Evolutionary conservation across 768 basidiomycete genomes (phyloP), one percentile per base, ranked within the genome.

Genomic region (Lactifluus volemus): DNA sequence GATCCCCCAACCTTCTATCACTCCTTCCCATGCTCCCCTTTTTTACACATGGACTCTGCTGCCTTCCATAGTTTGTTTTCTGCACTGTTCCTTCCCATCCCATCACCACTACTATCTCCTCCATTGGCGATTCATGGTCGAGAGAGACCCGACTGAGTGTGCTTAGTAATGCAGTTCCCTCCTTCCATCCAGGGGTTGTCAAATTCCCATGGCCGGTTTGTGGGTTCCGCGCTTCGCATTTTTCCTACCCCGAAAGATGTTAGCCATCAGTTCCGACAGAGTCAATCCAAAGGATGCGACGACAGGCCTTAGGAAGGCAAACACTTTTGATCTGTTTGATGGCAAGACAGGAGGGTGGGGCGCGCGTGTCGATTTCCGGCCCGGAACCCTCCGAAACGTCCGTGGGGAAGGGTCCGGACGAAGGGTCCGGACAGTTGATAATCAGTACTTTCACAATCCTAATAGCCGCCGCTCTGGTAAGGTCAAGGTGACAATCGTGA

Each of bases 281-380:
- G n/a, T n/a, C n/a, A 19, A 38, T 51, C 29, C 51, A 58, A 45
- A 34, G 51, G 55, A 48, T 57, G 44, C 57, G 48, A 59, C 49
- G 65, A 64, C 42, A 59, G 36, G 59, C 56, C 49, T 71, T 72
- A 76, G 75, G 80, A 82, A 76, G 75, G 82, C 76, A 81, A 81
- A 77, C 69, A 68, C 70, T 71, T 70, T 73, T 78, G 79, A 71
- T 68, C 75, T 81, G 72, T 75, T 82, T 69, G 83, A 82, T 74
- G 75, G 68, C n/a, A n/a, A n/a, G n/a, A n/a, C n/a, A n/a, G 25
- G 25, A 25, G 25, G 25, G 25, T 25, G 25, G 25, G 25, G 25
- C 25, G 25, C 25, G 2, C 25, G 25, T 25, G 25, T 25, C 25
- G 25, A 25, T 25, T 2, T 2, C 2, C 25, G 2, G 25, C 25